Evolutionary conservation across 805 yeast genomes (phyloP).

Genomic region (Saccharomyces jurei): DNA sequence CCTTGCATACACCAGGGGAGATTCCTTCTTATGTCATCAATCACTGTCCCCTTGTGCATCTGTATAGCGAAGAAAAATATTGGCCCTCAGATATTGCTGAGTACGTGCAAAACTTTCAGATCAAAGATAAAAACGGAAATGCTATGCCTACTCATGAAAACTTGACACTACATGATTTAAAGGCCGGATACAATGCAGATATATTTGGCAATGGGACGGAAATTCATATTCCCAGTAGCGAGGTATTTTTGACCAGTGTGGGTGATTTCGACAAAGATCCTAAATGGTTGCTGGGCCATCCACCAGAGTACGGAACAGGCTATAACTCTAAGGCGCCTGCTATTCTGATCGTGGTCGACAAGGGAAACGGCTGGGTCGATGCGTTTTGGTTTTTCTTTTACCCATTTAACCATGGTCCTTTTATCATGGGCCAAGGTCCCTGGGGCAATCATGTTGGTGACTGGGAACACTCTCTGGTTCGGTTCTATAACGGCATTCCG

Average conservation of each 20-base stretch:
- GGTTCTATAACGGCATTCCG: constrained; percentile 76
- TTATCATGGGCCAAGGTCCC: constrained; percentile 94
- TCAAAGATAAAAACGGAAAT: constrained; percentile 42
- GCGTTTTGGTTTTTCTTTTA: constrained; percentile 95
- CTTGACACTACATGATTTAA: not conserved
- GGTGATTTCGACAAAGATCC: constrained; percentile 70
- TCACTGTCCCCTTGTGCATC: constrained; percentile 69
- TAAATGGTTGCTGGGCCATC: constrained; percentile 76
- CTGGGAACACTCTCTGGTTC: constrained; percentile 92
- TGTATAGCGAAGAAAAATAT: constrained; percentile 83
- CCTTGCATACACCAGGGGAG: constrained; percentile 25
- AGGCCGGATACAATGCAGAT: not conserved
- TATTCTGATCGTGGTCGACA: constrained; percentile 72
- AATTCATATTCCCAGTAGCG: constrained; percentile 19
- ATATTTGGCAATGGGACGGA: constrained; percentile 3
- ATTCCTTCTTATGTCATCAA: constrained; percentile 59
- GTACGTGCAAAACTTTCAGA: constrained; percentile 57
- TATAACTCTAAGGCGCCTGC: constrained; percentile 71
- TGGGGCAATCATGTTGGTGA: constrained; percentile 95
- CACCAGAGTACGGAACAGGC: constrained; percentile 66
- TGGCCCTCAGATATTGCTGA: constrained; percentile 67
- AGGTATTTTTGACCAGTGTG: constrained; percentile 52
- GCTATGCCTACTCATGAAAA: not conserved
- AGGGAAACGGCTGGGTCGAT: constrained; percentile 90
- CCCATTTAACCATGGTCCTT: constrained; percentile 89